A percentile compares a stretch with the other conserved stretches of the same genome.
Conservation (phyloP, 495 filamentous ascomycete species). For the Aspergillus sparsus region DNA sequence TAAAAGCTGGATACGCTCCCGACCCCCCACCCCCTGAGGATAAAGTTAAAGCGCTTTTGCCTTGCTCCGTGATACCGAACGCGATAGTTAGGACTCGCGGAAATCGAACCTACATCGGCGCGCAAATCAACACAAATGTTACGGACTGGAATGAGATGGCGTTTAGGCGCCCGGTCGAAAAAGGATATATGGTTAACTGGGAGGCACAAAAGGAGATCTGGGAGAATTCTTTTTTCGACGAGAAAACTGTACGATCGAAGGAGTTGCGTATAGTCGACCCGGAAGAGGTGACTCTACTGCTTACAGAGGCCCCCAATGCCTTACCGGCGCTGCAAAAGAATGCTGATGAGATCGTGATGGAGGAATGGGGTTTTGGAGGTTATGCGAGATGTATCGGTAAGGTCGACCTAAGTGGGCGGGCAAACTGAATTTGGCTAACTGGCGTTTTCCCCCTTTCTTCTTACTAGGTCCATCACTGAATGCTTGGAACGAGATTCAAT, state of each 20-base stretch:
- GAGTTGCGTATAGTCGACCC: slow-evolving; percentile 50
- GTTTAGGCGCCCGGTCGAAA: slow-evolving; percentile 90
- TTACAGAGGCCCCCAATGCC: slow-evolving; percentile 91
- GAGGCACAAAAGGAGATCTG: slow-evolving; percentile 94
- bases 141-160: slow-evolving; percentile 86
- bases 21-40: slow-evolving; percentile 42
- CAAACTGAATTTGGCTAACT: background rate
- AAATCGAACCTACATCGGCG: slow-evolving; percentile 73
- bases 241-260: slow-evolving; percentile 57
- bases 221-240: slow-evolving; percentile 85
- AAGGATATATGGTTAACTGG: slow-evolving; percentile 95
- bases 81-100: slow-evolving; percentile 82
- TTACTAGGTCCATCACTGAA: slow-evolving; percentile 68
- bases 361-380: slow-evolving; percentile 92
- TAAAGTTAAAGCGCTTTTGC: slow-evolving; percentile 35
- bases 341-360: slow-evolving; percentile 95
- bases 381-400: slow-evolving; percentile 71
- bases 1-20: slow-evolving; percentile 86
- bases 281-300: slow-evolving; percentile 73
- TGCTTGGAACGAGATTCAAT: slow-evolving; percentile 77
- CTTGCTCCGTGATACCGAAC: slow-evolving; percentile 78
- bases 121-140: slow-evolving; percentile 72
- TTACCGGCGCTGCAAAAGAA: slow-evolving; percentile 78
- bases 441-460: background rate
- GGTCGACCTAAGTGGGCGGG: background rate